phyloP scores from a whole-genome alignment of 2,329 filamentous ascomycete species.

The Penicillium fuscoglaucum region DNA sequence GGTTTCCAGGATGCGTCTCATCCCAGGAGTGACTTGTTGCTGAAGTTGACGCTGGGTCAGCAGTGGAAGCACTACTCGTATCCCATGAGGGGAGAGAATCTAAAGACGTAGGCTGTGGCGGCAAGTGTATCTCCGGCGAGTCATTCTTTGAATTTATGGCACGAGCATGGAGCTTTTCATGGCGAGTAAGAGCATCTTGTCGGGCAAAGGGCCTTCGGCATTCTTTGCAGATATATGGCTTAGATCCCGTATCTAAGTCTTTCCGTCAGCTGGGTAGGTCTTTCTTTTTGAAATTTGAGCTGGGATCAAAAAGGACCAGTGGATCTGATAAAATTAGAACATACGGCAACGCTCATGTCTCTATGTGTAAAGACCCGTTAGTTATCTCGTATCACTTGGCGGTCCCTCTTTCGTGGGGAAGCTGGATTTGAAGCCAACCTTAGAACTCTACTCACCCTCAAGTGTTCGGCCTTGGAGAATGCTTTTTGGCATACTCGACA shows the following conservation, averaged over 20 bases:
- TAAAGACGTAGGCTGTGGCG: constrained; percentile 19
- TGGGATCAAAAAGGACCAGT: no score
- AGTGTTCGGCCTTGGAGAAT: constrained; percentile 46
- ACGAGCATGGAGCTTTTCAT: constrained; percentile 45
- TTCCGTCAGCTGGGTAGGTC: constrained; percentile 22
- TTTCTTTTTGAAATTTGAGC: neutral
- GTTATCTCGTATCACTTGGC: constrained; percentile 7
- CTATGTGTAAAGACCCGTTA: constrained; percentile 23
- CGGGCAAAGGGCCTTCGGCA: constrained; percentile 46
- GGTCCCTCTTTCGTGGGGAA: constrained; percentile 16
- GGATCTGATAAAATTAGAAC: constrained; percentile 14
- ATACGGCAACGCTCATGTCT: constrained; percentile 49
- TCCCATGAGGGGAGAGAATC: constrained; percentile 30
- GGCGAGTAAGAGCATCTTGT: constrained; percentile 48
- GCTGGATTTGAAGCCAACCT: neutral
- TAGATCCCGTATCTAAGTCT: constrained; percentile 42
- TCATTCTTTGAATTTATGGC: constrained; percentile 25
- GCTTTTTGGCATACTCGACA: constrained; percentile 37
- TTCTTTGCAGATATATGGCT: constrained; percentile 45
- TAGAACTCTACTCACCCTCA: constrained; percentile 33
- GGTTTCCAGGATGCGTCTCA: constrained; percentile 19
- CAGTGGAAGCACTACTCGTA: constrained; percentile 23
- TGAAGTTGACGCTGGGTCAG: constrained; percentile 17
- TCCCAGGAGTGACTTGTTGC: constrained; percentile 29
- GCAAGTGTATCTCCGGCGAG: constrained; percentile 12